Conservation (phyloP, 108 stramenopile species). For the Cyclotella cryptica region DNA sequence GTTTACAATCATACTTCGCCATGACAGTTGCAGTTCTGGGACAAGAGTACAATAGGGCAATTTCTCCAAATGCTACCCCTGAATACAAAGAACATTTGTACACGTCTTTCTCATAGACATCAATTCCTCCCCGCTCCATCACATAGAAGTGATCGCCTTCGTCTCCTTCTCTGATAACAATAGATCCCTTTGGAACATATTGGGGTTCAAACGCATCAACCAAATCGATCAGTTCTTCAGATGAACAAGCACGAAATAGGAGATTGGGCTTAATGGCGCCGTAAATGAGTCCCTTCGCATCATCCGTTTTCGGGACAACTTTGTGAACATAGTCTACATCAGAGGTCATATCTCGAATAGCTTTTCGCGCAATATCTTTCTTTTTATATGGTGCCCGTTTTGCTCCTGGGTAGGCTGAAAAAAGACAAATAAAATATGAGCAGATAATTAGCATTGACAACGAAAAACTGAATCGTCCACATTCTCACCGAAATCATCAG, state of each 20-base stretch:
- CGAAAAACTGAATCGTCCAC: background rate
- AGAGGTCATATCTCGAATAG: slow-evolving; percentile 27
- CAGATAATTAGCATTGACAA: background rate
- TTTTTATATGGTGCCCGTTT: slow-evolving; percentile 23
- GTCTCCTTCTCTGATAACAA: slow-evolving; percentile 72
- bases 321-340: slow-evolving; percentile 34
- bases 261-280: slow-evolving; percentile 69
- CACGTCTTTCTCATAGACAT: slow-evolving; percentile 52
- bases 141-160: slow-evolving; percentile 77
- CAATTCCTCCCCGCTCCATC: slow-evolving; percentile 58
- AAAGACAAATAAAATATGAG: background rate
- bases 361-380: slow-evolving; percentile 42
- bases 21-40: slow-evolving; percentile 75
- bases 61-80: slow-evolving; percentile 83
- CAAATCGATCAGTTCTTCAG: slow-evolving; percentile 56
- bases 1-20: slow-evolving; percentile 40
- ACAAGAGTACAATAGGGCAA: slow-evolving; percentile 83
- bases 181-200: slow-evolving; percentile 24
- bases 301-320: slow-evolving; percentile 62
- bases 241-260: slow-evolving; percentile 51
- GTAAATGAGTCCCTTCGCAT: slow-evolving; percentile 61
- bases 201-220: slow-evolving; percentile 61
- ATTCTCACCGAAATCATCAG: slow-evolving; percentile 4
- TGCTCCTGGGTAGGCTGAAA: background rate
- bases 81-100: slow-evolving; percentile 40